Percentiles rank a stretch among this genome's conserved stretches.
These are phyloP conservation scores for Penicillium lividum DNA, from an alignment of 495 filamentous ascomycete species.

Conservation along the genomic window DNA sequence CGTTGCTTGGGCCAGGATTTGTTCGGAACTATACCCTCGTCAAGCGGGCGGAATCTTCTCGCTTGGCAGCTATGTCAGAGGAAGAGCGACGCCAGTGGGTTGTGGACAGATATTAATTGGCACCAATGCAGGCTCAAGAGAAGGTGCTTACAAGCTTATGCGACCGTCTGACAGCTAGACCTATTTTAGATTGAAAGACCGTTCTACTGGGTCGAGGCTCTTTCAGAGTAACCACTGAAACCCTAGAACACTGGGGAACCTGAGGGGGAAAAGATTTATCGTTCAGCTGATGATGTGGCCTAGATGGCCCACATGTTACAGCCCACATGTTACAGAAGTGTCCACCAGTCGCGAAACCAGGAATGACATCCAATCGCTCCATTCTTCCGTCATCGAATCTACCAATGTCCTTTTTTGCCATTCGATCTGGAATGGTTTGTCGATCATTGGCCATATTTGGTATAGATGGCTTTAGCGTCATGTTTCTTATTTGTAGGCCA, in stretches of 20 bases:
- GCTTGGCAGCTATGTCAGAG: constrained; percentile 51
- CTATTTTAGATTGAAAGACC: neutral
- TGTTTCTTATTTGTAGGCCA: too few species aligned
- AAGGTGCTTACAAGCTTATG: neutral
- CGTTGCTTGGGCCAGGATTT: constrained; percentile 50
- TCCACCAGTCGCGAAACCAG: neutral
- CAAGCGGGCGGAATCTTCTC: constrained; percentile 57
- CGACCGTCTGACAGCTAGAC: neutral
- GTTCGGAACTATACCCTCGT: constrained; percentile 60
- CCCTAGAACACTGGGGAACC: too few species aligned
- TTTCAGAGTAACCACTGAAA: neutral
- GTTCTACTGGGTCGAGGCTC: neutral
- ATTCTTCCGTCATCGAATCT: neutral
- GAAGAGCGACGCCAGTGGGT: constrained; percentile 57
- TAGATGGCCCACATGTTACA: neutral
- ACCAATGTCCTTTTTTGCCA: neutral
- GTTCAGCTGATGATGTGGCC: too few species aligned
- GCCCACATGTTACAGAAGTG: neutral
- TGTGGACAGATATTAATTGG: constrained; percentile 52
- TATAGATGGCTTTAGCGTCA: too few species aligned
- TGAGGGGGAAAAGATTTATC: too few species aligned
- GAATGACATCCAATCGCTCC: neutral
- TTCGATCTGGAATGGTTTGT: neutral
- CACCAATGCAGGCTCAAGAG: too few species aligned
- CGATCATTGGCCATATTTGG: too few species aligned